These are phyloP conservation scores for Metschnikowia aberdeeniae DNA, from an alignment of 805 yeast genomes.

Conservation along the genomic window DNA sequence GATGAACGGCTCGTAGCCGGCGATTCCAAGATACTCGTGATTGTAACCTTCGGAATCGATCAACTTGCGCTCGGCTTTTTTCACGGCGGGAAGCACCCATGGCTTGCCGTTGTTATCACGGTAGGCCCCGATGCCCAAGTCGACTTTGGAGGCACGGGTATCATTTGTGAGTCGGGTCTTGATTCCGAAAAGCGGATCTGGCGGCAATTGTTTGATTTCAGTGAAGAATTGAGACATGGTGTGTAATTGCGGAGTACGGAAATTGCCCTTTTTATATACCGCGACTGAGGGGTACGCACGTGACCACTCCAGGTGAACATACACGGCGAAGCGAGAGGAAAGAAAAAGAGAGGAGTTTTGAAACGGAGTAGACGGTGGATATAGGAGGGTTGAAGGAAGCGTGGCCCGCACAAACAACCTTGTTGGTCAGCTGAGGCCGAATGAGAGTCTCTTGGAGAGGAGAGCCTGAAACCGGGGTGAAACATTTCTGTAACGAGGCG, in stretches of 20 bases:
- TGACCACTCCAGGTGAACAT: background rate
- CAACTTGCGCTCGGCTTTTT: conserved; percentile 61
- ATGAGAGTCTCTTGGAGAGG: too few relatives aligned
- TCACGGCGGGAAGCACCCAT: conserved; percentile 68
- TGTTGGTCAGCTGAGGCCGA: too few relatives aligned
- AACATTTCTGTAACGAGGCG: too few relatives aligned
- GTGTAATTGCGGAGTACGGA: background rate
- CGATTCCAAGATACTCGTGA: conserved; percentile 86
- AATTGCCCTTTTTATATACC: background rate
- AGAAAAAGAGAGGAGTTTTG: background rate
- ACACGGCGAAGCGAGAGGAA: background rate
- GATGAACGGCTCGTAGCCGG: conserved; percentile 68
- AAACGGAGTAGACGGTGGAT: too few relatives aligned
- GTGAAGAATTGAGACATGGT: conserved; percentile 40
- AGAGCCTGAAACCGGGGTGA: too few relatives aligned
- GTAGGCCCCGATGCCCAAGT: conserved; percentile 81
- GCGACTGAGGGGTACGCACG: conserved; percentile 4
- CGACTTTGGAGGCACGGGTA: conserved; percentile 64
- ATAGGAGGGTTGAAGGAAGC: too few relatives aligned
- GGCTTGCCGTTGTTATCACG: conserved; percentile 68
- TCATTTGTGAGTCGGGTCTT: conserved; percentile 64
- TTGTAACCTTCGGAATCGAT: conserved; percentile 45
- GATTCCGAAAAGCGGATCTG: conserved; percentile 83
- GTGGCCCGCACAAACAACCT: too few relatives aligned
- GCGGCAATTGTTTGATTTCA: conserved; percentile 61